Percentiles rank a stretch among this genome's conserved stretches.
Evolutionary conservation across 306 rosid genomes (phyloP).

Genomic region (Albizia julibrissin): DNA sequence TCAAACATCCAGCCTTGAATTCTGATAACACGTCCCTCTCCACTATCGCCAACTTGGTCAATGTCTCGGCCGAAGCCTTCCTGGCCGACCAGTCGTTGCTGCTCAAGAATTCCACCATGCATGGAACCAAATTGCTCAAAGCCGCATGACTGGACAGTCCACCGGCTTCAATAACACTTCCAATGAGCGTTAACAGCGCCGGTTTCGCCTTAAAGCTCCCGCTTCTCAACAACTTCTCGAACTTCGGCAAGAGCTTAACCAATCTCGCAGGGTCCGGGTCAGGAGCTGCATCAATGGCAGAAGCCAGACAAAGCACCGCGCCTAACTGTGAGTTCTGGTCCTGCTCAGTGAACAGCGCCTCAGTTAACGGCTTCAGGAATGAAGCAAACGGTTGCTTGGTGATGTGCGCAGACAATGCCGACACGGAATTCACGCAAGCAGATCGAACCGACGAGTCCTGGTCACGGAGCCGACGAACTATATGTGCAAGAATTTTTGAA

Average conservation of each 20-base stretch:
- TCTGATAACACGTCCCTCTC: conserved; percentile 68
- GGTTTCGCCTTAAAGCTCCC: conserved; percentile 81
- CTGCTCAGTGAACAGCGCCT: conserved; percentile 92
- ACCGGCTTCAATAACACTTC: conserved; percentile 64
- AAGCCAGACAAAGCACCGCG: conserved; percentile 78
- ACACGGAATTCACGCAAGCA: conserved; percentile 74
- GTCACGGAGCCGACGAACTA: conserved; percentile 84
- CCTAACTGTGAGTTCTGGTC: conserved; percentile 81
- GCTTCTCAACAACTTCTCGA: conserved; percentile 75
- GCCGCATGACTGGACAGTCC: conserved; percentile 61
- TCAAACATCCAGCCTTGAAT: conserved; percentile 67
- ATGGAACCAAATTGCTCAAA: conserved; percentile 65
- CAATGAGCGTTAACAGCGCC: conserved; percentile 71
- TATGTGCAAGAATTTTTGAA: conserved; percentile 59
- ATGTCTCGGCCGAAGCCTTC: conserved; percentile 87
- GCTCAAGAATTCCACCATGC: conserved; percentile 62
- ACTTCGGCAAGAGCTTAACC: conserved; percentile 73
- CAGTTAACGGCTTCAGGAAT: conserved; percentile 76
- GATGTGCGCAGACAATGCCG: conserved; percentile 71
- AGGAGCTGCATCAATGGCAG: conserved; percentile 73
- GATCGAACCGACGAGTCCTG: conserved; percentile 92
- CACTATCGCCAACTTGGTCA: conserved; percentile 59
- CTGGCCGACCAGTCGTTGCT: conserved; percentile 85
- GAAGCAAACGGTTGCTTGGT: conserved; percentile 66
- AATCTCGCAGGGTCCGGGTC: conserved; percentile 75